Conservation (phyloP, 169 alveolate species). For the Plasmodium inui region DNA sequence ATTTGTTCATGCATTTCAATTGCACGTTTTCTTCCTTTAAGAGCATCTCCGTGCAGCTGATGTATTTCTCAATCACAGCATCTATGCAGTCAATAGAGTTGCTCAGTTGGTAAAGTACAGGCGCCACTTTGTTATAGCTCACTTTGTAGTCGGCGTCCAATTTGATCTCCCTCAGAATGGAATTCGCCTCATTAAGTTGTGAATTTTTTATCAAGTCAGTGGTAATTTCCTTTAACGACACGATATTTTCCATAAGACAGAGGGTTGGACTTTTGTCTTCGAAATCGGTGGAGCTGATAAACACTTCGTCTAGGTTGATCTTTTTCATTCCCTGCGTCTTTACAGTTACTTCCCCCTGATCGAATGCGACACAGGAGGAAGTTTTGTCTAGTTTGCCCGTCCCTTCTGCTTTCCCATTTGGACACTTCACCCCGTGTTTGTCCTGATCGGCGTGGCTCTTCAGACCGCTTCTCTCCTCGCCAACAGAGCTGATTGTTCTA, state of each 20-base stretch:
- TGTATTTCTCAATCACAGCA: constrained; percentile 58
- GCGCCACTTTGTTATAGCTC: neutral
- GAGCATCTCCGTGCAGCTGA: constrained; percentile 70
- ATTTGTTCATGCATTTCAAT: constrained; percentile 74
- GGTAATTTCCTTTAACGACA: constrained; percentile 79
- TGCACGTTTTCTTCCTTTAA: constrained; percentile 79
- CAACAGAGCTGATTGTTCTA: neutral
- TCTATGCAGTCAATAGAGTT: constrained; percentile 45
- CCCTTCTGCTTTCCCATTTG: neutral
- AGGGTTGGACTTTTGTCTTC: constrained; percentile 82
- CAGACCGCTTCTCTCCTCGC: neutral
- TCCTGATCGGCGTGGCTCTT: neutral
- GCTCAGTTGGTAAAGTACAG: constrained; percentile 7
- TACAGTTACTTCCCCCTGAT: neutral
- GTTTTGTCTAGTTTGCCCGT: neutral
- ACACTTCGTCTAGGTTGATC: constrained; percentile 78
- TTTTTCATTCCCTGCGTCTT: constrained; percentile 1
- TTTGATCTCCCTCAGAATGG: constrained; percentile 75
- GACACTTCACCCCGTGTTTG: neutral
- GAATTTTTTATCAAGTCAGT: constrained; percentile 77
- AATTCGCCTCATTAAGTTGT: constrained; percentile 71
- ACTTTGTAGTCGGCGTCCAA: constrained; percentile 36
- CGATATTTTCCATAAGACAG: constrained; percentile 83
- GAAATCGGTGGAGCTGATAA: constrained; percentile 80
- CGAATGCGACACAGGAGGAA: neutral